Percentiles rank a stretch among this genome's conserved stretches.
These are phyloP conservation scores for Podaxis mareebaensis DNA, from an alignment of 768 basidiomycete species.

Conservation along the genomic window DNA sequence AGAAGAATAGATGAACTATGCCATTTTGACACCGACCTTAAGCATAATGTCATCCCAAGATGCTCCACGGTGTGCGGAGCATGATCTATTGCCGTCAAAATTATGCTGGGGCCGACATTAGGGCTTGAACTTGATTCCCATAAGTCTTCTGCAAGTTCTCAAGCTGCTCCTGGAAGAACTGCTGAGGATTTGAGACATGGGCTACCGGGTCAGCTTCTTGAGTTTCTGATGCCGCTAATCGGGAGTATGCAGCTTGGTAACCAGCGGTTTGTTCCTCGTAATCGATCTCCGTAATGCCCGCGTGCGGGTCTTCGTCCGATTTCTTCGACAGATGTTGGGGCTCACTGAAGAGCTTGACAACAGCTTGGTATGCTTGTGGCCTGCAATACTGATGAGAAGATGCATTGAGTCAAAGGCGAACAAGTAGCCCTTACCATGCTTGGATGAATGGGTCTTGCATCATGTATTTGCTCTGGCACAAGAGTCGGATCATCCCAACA, in stretches of 20 bases:
- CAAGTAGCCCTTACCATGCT: constrained; percentile 53
- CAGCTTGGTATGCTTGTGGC: constrained; percentile 66
- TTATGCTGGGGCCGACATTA: constrained; percentile 35
- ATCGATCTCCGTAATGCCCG: constrained; percentile 75
- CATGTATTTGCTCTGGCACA: constrained; percentile 76
- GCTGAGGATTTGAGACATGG: constrained; percentile 57
- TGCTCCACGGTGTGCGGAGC: not conserved
- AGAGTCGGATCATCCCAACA: constrained; percentile 75
- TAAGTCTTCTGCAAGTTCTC: constrained; percentile 36
- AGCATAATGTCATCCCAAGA: not conserved
- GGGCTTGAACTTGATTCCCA: constrained; percentile 35
- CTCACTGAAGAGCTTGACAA: constrained; percentile 77
- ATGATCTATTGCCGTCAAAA: not conserved
- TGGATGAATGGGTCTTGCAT: constrained; percentile 60
- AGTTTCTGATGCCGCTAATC: constrained; percentile 79
- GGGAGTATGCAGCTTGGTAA: constrained; percentile 93
- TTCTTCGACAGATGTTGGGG: constrained; percentile 64
- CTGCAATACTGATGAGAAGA: constrained; percentile 37
- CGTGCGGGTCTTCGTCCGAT: constrained; percentile 48
- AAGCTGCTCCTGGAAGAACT: constrained; percentile 51
- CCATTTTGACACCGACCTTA: not conserved
- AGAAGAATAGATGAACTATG: not conserved
- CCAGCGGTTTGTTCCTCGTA: constrained; percentile 88
- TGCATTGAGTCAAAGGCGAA: not conserved
- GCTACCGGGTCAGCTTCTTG: constrained; percentile 59